These are phyloP conservation scores for Pseudocercospora fijiensis DNA, from an alignment of 2,329 filamentous ascomycete genomes.

Conservation along the genomic window DNA sequence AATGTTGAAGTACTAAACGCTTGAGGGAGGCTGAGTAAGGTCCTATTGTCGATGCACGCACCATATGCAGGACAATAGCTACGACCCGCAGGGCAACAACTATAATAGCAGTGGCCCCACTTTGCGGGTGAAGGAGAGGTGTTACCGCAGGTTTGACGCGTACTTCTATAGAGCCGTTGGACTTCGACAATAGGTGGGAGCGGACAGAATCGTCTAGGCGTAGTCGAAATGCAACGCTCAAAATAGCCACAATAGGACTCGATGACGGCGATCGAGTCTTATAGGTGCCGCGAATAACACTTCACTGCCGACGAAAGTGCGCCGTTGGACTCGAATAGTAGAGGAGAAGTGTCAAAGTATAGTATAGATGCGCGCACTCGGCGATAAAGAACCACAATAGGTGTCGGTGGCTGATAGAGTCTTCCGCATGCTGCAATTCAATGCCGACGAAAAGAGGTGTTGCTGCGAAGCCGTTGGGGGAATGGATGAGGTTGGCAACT, in stretches of 20 bases:
- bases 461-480: background rate
- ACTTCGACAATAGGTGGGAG: background rate
- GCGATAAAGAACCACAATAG: background rate
- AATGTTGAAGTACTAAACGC: background rate
- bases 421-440: background rate
- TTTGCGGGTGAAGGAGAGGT: background rate
- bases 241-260: background rate
- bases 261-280: background rate
- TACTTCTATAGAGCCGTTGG: background rate
- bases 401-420: background rate
- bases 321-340: background rate
- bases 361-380: background rate
- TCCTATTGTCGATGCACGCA: background rate
- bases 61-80: background rate
- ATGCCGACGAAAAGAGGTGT: background rate
- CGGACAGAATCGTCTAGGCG: background rate
- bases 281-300: background rate
- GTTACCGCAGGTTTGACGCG: background rate
- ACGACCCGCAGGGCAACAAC: background rate
- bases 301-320: background rate
- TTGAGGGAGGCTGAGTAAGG: background rate
- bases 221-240: background rate
- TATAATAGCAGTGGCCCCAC: background rate
- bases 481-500: background rate
- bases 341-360: background rate